These are phyloP conservation scores for Cicer bijugum DNA, from an alignment of 306 rosid genomes.

Conservation along the genomic window DNA sequence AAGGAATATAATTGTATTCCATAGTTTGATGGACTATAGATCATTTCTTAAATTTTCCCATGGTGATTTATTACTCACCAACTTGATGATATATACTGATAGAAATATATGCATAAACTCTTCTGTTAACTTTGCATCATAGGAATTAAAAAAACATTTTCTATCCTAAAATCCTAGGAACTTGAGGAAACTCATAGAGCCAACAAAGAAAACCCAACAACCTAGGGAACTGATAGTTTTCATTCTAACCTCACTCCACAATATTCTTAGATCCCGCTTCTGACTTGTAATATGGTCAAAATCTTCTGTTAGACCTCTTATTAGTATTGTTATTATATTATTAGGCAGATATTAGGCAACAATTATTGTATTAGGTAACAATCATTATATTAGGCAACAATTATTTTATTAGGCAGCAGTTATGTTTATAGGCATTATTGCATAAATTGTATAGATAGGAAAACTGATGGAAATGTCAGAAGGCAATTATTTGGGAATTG, in stretches of 20 bases:
- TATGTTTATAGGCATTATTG: no score
- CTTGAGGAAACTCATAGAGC: neutral
- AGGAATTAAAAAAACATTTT: neutral
- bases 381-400: no score
- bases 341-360: no score
- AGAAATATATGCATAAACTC: neutral
- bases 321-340: no score
- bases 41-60: neutral
- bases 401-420: no score
- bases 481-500: no score
- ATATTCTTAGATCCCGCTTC: neutral
- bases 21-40: constrained; percentile 10
- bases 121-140: neutral
- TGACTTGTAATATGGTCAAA: neutral
- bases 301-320: no score
- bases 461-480: no score
- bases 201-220: neutral
- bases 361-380: no score
- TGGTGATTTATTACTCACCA: neutral
- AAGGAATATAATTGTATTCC: neutral
- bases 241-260: neutral
- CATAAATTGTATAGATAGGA: no score
- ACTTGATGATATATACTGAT: neutral
- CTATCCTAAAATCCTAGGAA: neutral
- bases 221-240: neutral